A percentile compares a stretch with the other conserved stretches of the same genome.
These are phyloP conservation scores for Pilobolus umbonatus DNA, from an alignment of 192 early-diverging fungal genomes.

Conservation along the genomic window DNA sequence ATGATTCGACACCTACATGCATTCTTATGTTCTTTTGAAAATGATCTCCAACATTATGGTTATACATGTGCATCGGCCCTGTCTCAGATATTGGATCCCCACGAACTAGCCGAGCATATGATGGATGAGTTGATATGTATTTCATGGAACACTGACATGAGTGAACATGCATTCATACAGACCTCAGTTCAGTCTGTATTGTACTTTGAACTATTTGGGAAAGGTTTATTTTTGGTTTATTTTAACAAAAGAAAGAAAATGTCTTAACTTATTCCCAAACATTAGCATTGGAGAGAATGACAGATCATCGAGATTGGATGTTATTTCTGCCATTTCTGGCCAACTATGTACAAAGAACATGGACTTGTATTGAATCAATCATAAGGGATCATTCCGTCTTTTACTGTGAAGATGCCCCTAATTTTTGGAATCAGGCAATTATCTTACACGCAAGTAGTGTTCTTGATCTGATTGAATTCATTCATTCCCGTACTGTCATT, in stretches of 20 bases:
- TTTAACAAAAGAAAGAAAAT: neutral
- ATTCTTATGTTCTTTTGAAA: neutral
- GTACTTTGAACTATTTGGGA: neutral
- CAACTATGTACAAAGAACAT: neutral
- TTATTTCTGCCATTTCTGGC: constrained; percentile 2
- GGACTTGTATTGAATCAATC: neutral
- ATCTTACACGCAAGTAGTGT: neutral
- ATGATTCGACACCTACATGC: neutral
- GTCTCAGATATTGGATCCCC: neutral
- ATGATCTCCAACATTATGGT: neutral
- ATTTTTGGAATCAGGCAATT: constrained; percentile 2
- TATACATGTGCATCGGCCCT: neutral
- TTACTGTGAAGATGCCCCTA: neutral
- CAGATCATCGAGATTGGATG: constrained; percentile 5
- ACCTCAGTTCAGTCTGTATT: no score
- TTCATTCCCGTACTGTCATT: neutral
- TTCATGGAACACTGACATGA: constrained; percentile 1
- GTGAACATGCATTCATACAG: no score
- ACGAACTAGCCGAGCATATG: neutral
- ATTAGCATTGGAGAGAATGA: constrained; percentile 1
- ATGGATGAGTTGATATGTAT: constrained; percentile 5
- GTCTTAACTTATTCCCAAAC: neutral
- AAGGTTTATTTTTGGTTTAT: no score
- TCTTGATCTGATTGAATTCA: constrained; percentile 14
- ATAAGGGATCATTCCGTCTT: neutral